Base-by-base conservation (phyloP, 139 green algal species). In the Edaphochlamys debaryana region DNA sequence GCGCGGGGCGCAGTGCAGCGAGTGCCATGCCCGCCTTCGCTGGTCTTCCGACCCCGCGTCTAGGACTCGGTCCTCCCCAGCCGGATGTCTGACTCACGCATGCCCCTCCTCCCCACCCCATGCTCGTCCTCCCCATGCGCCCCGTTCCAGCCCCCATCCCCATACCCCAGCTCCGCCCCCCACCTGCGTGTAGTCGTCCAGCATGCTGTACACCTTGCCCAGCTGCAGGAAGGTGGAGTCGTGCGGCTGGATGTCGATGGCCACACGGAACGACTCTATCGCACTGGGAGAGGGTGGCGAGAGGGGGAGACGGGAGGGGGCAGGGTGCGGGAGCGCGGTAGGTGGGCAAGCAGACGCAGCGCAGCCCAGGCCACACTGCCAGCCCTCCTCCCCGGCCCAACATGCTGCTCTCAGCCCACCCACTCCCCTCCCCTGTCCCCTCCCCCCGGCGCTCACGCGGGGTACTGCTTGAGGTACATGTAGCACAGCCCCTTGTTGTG, bases 161-260 rank as follows among this genome's bases (percentile, higher is more conserved):
- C 15, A n/a, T 32, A 19, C 32, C n/a, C 63, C 6, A 22, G 27
- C 69, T 27, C 69, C 13, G 5, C 42, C 48, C 32, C 20, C 50
- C 54, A 81, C 50, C 41, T 85, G 67, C 32, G 80, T 23, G 37
- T 83, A 87, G 69, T 91, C 79, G 15, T 93, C 87, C 80, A 87
- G 67, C 87, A 90, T 79, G 13, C 81, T 87, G 77, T 92, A 87
- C 37, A 92, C 87, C 84, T 94, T 94, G 74, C 91, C 86, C 36
- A 96, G 88, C 88, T 95, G 90, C 67, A 94, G 74, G 79, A 91
- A 96, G 22, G 92, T 97, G 19, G 82, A 86, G 68, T 96, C 94
- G 48, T 96, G 91, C 30, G 88, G 89, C 87, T 96, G 92, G 62
- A 96, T 92, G 52, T 89, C 71, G 67, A 93, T 93, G 20, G 93